Conservation (phyloP, 2,329 filamentous ascomycete genomes). For the Corynespora cassiicola region DNA sequence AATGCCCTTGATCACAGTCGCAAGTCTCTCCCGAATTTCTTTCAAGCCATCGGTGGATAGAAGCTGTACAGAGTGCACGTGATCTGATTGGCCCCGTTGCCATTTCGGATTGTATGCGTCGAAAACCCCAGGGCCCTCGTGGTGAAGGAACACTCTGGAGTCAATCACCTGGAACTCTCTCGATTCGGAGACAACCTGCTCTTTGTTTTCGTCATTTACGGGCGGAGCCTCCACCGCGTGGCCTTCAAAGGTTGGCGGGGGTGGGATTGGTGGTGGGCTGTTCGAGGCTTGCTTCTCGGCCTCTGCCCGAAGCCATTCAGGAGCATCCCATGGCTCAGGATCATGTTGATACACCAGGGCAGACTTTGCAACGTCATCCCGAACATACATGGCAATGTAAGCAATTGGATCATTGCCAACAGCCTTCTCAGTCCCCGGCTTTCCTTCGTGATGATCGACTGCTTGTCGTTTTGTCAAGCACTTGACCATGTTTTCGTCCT, state of each 20-base stretch:
- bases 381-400: constrained; percentile 64
- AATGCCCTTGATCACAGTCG: constrained; percentile 29
- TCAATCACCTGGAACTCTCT: constrained; percentile 40
- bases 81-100: constrained; percentile 14
- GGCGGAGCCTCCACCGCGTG: constrained; percentile 4
- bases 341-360: constrained; percentile 50
- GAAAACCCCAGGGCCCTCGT: constrained; percentile 46
- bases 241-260: constrained; percentile 11
- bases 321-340: constrained; percentile 55
- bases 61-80: constrained; percentile 28
- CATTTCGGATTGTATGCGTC: constrained; percentile 39
- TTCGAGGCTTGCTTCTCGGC: constrained; percentile 26
- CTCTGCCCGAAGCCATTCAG: constrained; percentile 45
- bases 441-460: constrained; percentile 59
- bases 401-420: constrained; percentile 57
- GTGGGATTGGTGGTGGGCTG: constrained; percentile 18
- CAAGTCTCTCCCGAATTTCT: constrained; percentile 39
- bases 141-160: constrained; percentile 38
- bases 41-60: constrained; percentile 29
- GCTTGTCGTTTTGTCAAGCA: constrained; percentile 64
- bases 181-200: constrained; percentile 11
- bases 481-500: constrained; percentile 61
- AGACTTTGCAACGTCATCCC: constrained; percentile 51
- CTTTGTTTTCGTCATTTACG: constrained; percentile 13
- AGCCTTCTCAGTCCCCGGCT: constrained; percentile 42